A percentile compares a stretch with the other conserved stretches of the same genome.
These are phyloP conservation scores for Cardiospermum halicacabum DNA, from an alignment of 345 rosid species.

Conservation along the genomic window DNA sequence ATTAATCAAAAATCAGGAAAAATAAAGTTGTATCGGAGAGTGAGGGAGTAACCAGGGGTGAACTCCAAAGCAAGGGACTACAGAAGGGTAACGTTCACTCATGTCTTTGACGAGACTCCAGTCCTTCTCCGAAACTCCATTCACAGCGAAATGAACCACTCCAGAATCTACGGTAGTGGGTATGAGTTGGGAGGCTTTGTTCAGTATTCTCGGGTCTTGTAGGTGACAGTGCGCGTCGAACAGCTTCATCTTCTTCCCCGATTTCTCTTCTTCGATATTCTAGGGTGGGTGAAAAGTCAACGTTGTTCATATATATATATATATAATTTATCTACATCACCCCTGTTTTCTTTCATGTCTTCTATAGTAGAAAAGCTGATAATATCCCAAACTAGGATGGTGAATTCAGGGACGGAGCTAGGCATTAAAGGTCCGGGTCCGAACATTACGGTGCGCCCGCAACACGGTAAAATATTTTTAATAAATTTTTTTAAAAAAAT, in stretches of 20 bases:
- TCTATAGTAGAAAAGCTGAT: no score
- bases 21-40: background rate
- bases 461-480: no score
- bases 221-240: conserved; percentile 97
- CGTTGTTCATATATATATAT: no score
- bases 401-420: no score
- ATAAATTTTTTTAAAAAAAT: no score
- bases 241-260: conserved; percentile 38
- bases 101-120: conserved; percentile 79
- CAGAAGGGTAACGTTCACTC: conserved; percentile 56
- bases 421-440: no score
- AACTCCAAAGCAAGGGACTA: conserved; percentile 83
- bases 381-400: no score
- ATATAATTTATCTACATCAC: no score
- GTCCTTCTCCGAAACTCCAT: conserved; percentile 87
- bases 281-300: no score
- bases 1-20: background rate
- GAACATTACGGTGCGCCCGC: no score
- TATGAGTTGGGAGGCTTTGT: conserved; percentile 57
- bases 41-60: conserved; percentile 68
- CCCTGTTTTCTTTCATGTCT: no score
- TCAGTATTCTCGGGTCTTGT: conserved; percentile 78
- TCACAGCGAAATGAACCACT: conserved; percentile 64
- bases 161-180: conserved; percentile 56
- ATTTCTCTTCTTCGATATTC: no score